Base-by-base conservation (phyloP, 805 yeast species). In the Candida vaughaniae region DNA sequence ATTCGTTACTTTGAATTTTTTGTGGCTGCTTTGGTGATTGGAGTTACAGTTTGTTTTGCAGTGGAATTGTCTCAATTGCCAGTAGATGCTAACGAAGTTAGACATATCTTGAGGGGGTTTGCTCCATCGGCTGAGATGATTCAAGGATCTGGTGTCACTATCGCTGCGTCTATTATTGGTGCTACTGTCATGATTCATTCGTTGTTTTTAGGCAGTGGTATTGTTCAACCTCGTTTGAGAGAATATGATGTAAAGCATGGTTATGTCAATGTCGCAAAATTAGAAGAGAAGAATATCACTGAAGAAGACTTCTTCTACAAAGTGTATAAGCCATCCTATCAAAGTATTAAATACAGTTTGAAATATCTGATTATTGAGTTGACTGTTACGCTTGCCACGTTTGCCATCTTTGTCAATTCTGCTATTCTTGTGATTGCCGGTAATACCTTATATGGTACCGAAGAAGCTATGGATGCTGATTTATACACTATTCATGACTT, bases 331-430 rank as follows among this genome's bases (percentile, higher is more conserved):
- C 96, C 97, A 1, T 76, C 93, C 0, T 51, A 74, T 14, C 66
- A 62, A n/a, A 89, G 96, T 3, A 83, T 90, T 44, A 68, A 69
- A 16, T 82, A 84, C 52, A 80, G 90, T 10, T 66, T 85, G 59
- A 77, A 75, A 36, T 85, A 77, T 55, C 84, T 95, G 2, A 77
- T 85, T 41, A 59, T 73, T 33, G 97, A 90, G 55, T 66, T 88
- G 37, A 70, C 77, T 0, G 45, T 84, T 6, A 82, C 95, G 0
- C 68, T 90, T 19, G 77, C 84, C 47, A 76, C 93, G 0, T 71
- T 90, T 49, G 96, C 97, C 0, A 61, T 90, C 2, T 89, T 90
- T 58, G 91, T 89, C 43, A 90, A 90, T 55, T 75, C 88, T 29
- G 80, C 96, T 1, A 89, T 89, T 39, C 62, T 89, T 36, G 77